A percentile compares a stretch with the other conserved stretches of the same genome.
These are phyloP conservation scores for Cyberlindnera xylosilytica DNA, from an alignment of 805 yeast species.

Conservation along the genomic window DNA sequence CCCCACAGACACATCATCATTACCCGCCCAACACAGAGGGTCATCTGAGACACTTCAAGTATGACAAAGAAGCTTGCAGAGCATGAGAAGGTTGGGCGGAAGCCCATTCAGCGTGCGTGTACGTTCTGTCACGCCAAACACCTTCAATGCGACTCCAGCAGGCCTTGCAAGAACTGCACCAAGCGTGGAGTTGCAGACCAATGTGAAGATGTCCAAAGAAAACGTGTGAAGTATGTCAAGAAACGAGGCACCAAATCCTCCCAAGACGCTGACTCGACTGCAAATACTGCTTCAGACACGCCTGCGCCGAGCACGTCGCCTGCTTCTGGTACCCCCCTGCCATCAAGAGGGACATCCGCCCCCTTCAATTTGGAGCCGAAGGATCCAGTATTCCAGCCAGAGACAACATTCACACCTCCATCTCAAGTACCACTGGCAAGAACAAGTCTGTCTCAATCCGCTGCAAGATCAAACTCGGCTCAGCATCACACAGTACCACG, in stretches of 20 bases:
- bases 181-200: constrained; percentile 54
- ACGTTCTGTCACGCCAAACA: constrained; percentile 71
- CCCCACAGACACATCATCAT: background rate
- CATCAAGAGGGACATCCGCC: background rate
- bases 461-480: background rate
- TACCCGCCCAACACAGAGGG: background rate
- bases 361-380: background rate
- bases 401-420: constrained; percentile 4
- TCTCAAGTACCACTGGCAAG: constrained; percentile 3
- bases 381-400: background rate
- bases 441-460: background rate
- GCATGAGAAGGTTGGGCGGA: constrained; percentile 50
- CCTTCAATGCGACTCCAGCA: constrained; percentile 60
- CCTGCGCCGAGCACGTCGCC: background rate
- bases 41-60: background rate
- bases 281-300: background rate
- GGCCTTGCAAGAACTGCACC: constrained; percentile 72
- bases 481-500: constrained; percentile 4
- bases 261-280: background rate
- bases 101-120: constrained; percentile 69
- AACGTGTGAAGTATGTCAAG: constrained; percentile 36
- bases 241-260: constrained; percentile 6
- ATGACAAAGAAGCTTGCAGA: constrained; percentile 64
- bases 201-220: constrained; percentile 59
- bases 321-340: background rate